Base-by-base conservation (phyloP, 192 early-diverging fungal species). In the Entophlyctis luteolus region DNA sequence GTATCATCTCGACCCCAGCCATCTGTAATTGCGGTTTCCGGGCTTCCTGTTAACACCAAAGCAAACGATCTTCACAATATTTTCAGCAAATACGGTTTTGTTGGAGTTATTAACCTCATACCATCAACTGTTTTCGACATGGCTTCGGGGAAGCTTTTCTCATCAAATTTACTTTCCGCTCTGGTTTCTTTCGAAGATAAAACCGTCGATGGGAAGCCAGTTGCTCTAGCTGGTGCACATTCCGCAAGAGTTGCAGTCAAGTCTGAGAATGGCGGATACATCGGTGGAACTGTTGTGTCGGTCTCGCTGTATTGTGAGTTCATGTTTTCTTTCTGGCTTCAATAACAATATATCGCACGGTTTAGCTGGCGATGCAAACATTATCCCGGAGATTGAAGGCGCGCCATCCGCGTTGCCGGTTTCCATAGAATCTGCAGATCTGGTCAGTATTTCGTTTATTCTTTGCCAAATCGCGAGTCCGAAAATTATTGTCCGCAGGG, bases 41-140 rank as follows among this genome's bases (percentile, higher is more conserved):
- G 48, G 2, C 29, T 70, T n/a, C 68, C 68, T n/a, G 34, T 60
- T 33, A 70, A 70, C 48, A 38, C 57, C 4, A 25, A 32, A 8
- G 6, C 22, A 27, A 14, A 28, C 22, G 58, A 70, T 31, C 6
- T 70, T 3, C 31, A 37, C 25, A 37, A 49, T 29, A 10, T 70
- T 27, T 70, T 70, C 46, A 23, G 6, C 20, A 53, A 59, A 33
- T 66, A 66, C 48, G 56, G 48, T 16, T 20, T 14, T 3, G 34
- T 54, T n/a, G 68, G 20, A 5, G 33, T n/a, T 16, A 31, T 70
- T 18, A 35, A 67, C 6, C 31, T 49, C 27, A 59, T 18, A 27
- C n/a, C 33, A 33, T 46, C 46, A 18, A 6, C 52, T 14, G 25
- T n/a, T 22, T n/a, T 6, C 12, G 37, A 38, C 59, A 18, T 20